Base-by-base conservation (phyloP, 805 yeast species). In the Candida xyloterini region DNA sequence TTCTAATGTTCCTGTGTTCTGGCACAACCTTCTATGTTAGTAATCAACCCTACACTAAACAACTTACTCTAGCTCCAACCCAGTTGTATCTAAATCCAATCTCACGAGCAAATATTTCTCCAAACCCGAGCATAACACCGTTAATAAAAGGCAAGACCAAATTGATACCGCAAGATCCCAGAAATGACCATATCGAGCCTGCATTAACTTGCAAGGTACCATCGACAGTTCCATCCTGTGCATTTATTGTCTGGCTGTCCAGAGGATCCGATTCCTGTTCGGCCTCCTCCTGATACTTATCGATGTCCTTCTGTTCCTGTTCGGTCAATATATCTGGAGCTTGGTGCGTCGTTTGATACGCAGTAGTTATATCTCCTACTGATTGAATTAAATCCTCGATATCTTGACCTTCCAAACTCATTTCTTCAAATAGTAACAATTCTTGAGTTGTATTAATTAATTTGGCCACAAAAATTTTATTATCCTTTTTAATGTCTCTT, bases 71-170 rank as follows among this genome's bases (percentile, higher is more conserved):
- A 10, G 89, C 89, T 5, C 84, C 88, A 15, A 70, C 56, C 85
- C 93, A 84, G 31, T 86, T 80, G 64, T 77, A 81, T 33, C 73
- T 71, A 67, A 86, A 85, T 5, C 96, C 95, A 28, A 91, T 65
- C 55, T 91, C 97, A 59, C 90, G 96, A 7, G 98, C 98, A 43
- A 87, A 67, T 15, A 91, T 80, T 66, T 91, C 98, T 2, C 98
- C 98, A 59, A 91, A 88, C 0, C 98, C 98, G 35, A 91, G 73
- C 96, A 90, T 90, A 63, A 91, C 68, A 7, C 98, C 98, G 55
- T 91, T 91, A 51, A 91, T 70, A 55, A 91, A 89, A 2, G 98
- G 98, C 32, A 91, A 65, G 1, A 89, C 57, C 50, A 91, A 63
- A 52, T 91, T 91, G 47, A 91, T 78, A 2, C 89, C 73, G 15